Evolutionary conservation across 345 rosid genomes (phyloP).

Genomic region (Rhodamnia argentea): DNA sequence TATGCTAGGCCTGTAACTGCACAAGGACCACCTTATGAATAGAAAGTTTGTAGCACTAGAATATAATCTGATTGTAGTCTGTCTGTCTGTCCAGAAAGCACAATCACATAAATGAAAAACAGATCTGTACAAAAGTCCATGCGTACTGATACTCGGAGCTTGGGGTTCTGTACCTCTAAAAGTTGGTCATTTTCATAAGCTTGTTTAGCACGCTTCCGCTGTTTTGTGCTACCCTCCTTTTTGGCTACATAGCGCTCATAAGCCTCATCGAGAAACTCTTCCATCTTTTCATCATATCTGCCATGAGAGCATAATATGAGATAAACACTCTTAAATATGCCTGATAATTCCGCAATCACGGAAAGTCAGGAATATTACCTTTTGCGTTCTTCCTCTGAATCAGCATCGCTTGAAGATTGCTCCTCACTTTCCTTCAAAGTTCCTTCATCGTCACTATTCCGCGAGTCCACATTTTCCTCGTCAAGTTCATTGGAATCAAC

Average conservation of each 20-base stretch:
- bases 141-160: not conserved
- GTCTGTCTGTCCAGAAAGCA: not conserved
- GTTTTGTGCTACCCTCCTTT: conserved; percentile 70
- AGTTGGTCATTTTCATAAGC: conserved; percentile 43
- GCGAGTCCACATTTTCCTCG: conserved; percentile 23
- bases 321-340: not conserved
- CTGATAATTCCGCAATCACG: not conserved
- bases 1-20: not conserved
- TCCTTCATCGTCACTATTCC: conserved; percentile 50
- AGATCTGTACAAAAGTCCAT: not conserved
- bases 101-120: not conserved
- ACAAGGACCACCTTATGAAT: not conserved
- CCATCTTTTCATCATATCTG: conserved; percentile 76
- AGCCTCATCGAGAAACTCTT: conserved; percentile 62
- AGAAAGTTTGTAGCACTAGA: not conserved
- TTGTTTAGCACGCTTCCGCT: conserved; percentile 70
- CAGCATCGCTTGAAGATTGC: conserved; percentile 46
- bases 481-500: conserved; percentile 55
- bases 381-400: conserved; percentile 75
- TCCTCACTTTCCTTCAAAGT: conserved; percentile 18
- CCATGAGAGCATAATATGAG: conserved; percentile 2
- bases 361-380: conserved; percentile 25
- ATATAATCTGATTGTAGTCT: not conserved
- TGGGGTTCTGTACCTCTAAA: conserved; percentile 39
- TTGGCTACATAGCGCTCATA: conserved; percentile 58